Conservation (phyloP, 2,329 filamentous ascomycete genomes). For the Pezicula neosporulosa region DNA sequence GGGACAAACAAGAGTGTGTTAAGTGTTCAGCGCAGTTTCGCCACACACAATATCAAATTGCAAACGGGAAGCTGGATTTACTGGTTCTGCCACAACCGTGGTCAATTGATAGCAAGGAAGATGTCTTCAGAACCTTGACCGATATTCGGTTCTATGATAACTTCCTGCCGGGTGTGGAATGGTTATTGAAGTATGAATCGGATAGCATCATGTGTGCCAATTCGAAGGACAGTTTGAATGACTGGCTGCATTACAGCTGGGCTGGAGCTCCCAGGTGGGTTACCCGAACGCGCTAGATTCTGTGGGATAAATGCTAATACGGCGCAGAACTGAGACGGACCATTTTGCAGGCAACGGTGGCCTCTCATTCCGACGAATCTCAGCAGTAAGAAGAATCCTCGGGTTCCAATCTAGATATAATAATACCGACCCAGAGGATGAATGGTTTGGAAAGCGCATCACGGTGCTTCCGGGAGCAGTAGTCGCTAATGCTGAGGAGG, state of each 20-base stretch:
- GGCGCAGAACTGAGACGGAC: slow-evolving; percentile 33
- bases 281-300: neutral
- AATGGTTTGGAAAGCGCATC: slow-evolving; percentile 51
- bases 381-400: slow-evolving; percentile 45
- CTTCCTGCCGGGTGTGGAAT: slow-evolving; percentile 46
- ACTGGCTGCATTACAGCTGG: slow-evolving; percentile 53
- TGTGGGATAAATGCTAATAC: neutral
- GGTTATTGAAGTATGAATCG: slow-evolving; percentile 51
- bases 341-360: slow-evolving; percentile 50
- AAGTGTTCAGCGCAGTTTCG: slow-evolving; percentile 40
- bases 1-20: slow-evolving; percentile 45
- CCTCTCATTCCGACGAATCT: slow-evolving; percentile 49
- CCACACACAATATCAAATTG: slow-evolving; percentile 46
- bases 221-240: slow-evolving; percentile 45
- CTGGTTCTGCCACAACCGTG: slow-evolving; percentile 45
- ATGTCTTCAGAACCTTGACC: slow-evolving; percentile 45
- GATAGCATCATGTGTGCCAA: slow-evolving; percentile 55
- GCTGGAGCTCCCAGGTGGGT: slow-evolving; percentile 46
- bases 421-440: slow-evolving; percentile 48
- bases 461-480: slow-evolving; percentile 43
- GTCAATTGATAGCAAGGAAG: slow-evolving; percentile 42
- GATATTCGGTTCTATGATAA: slow-evolving; percentile 50
- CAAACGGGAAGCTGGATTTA: slow-evolving; percentile 48
- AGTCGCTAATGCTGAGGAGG: slow-evolving; percentile 35
- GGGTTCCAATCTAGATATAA: slow-evolving; percentile 46